These are phyloP conservation scores for Hemileccinum rubropunctum DNA, from an alignment of 768 basidiomycete species.

Conservation along the genomic window DNA sequence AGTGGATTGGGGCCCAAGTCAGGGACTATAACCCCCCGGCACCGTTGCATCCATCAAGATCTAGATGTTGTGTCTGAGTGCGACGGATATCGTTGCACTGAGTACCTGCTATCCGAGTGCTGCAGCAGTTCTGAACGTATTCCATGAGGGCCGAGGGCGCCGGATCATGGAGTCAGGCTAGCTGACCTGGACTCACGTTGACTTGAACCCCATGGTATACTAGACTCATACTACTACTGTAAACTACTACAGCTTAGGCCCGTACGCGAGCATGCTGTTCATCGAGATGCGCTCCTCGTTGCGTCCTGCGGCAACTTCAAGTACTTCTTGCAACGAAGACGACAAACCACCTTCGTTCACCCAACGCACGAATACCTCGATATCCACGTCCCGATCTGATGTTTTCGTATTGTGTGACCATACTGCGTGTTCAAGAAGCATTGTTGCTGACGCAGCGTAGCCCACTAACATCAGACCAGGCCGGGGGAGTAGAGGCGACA, in stretches of 20 bases:
- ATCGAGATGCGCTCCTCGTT: slow-evolving; percentile 7
- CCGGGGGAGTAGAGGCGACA: slow-evolving; percentile 49
- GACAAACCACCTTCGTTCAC: slow-evolving; percentile 38
- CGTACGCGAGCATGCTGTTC: slow-evolving; percentile 18
- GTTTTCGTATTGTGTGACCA: slow-evolving; percentile 45
- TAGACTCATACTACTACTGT: no score
- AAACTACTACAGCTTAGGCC: slow-evolving; percentile 16
- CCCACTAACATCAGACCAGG: slow-evolving; percentile 60
- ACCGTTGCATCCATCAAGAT: no score
- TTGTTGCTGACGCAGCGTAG: slow-evolving; percentile 48
- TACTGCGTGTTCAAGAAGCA: slow-evolving; percentile 66
- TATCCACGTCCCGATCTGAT: slow-evolving; percentile 40
- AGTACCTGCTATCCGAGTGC: no score
- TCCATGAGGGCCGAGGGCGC: no score
- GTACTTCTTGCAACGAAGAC: slow-evolving; percentile 25
- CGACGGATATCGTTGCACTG: no score
- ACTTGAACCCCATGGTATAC: no score
- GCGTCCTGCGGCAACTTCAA: background rate
- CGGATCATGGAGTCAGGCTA: no score
- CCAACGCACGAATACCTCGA: slow-evolving; percentile 56
- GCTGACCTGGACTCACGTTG: no score
- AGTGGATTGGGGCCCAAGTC: no score
- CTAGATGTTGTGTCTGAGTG: no score
- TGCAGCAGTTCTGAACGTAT: no score
- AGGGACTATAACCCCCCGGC: no score